Evolutionary conservation across 2,329 filamentous ascomycete species (phyloP).

Genomic region (Metarhizium rileyi): DNA sequence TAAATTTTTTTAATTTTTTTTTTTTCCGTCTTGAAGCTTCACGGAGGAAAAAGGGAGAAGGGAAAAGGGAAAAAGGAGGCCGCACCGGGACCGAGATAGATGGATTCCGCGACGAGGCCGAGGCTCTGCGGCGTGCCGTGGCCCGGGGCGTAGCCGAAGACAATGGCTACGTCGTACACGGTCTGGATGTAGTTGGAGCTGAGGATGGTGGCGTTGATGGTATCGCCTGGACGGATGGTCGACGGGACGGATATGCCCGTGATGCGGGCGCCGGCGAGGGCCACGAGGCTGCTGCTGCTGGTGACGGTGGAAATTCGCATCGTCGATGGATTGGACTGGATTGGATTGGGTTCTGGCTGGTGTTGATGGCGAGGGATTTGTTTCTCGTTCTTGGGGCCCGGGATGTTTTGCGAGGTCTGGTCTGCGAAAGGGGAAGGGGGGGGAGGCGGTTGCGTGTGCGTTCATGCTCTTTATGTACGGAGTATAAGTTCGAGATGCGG

Average conservation of each 20-base stretch:
- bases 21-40: no score
- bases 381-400: no score
- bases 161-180: constrained; percentile 33
- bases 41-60: no score
- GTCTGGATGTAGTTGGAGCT: constrained; percentile 34
- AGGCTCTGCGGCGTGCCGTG: constrained; percentile 18
- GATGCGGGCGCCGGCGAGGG: constrained; percentile 28
- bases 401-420: no score
- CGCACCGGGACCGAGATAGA: constrained; percentile 28
- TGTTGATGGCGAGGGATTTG: no score
- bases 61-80: no score
- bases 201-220: constrained; percentile 28
- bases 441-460: no score
- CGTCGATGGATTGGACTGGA: neutral
- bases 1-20: no score
- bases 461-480: no score
- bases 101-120: constrained; percentile 19
- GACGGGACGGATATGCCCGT: constrained; percentile 31
- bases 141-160: constrained; percentile 26
- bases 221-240: constrained; percentile 27
- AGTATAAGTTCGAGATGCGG: no score
- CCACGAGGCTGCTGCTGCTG: neutral
- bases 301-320: constrained; percentile 15
- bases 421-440: no score
- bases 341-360: neutral